Percentiles rank a stretch among this genome's conserved stretches.
Conservation (phyloP, 225 moss, liverwort and hornwort genomes). For the Pseudoscleropodium purum region DNA sequence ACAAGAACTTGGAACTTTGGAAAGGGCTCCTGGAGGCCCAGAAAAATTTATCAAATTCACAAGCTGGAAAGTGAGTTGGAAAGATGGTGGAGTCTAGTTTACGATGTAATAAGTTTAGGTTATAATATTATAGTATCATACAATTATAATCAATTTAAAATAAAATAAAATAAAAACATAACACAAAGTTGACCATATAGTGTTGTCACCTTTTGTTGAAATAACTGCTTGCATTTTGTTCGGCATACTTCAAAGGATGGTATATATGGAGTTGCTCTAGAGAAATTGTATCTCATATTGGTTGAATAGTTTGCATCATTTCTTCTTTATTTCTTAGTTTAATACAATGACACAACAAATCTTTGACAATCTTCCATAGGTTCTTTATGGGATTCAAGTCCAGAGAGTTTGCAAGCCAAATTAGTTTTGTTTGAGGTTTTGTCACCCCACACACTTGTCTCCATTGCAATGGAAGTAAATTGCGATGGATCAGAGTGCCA, state of each 20-base stretch:
- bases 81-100: neutral
- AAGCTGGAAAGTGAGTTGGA: neutral
- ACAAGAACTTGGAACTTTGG: neutral
- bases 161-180: too few relatives aligned
- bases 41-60: neutral
- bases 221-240: neutral
- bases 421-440: too few relatives aligned
- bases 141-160: neutral
- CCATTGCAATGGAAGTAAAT: neutral
- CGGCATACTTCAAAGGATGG: neutral
- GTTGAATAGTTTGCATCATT: neutral
- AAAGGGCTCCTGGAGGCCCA: neutral
- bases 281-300: neutral
- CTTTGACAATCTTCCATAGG: neutral
- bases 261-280: neutral
- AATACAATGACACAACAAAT: fast-evolving
- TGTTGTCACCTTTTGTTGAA: neutral
- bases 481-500: fast-evolving
- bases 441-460: neutral
- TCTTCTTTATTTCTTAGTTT: neutral
- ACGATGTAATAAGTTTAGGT: neutral
- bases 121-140: neutral
- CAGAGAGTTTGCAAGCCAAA: fast-evolving
- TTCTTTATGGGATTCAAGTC: neutral
- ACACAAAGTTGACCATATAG: neutral